Percentiles rank a stretch among this genome's conserved stretches.
Conservation (phyloP, 208 protist genomes). For the Phytomonas francai region DNA sequence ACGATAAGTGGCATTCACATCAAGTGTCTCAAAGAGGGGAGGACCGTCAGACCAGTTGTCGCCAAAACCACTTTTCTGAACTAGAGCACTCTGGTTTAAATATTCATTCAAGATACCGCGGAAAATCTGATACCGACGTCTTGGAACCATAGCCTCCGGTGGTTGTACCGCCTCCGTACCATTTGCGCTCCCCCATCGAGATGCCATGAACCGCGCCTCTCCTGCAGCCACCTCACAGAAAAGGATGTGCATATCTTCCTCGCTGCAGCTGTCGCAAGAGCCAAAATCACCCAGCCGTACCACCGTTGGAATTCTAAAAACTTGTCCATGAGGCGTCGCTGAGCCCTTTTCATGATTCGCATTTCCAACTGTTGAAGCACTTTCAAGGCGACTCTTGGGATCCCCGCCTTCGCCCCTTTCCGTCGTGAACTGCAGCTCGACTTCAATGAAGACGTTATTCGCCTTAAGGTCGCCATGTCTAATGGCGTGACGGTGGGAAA, state of each 20-base stretch:
- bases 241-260: conserved; percentile 41
- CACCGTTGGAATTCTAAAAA: conserved; percentile 21
- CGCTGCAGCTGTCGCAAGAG: conserved; percentile 54
- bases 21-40: neutral
- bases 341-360: conserved; percentile 7
- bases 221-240: conserved; percentile 36
- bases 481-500: conserved; percentile 48
- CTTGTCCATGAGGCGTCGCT: neutral
- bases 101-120: conserved; percentile 19
- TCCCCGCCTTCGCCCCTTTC: conserved; percentile 1
- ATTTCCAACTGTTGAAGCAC: neutral
- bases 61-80: neutral
- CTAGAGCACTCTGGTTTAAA: neutral
- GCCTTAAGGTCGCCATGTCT: conserved; percentile 78
- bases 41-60: neutral
- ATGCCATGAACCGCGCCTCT: conserved; percentile 35
- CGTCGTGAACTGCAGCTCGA: neutral
- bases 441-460: conserved; percentile 64
- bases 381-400: neutral
- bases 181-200: conserved; percentile 41
- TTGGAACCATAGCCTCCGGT: conserved; percentile 53
- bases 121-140: conserved; percentile 41
- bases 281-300: conserved; percentile 76
- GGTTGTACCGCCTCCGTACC: conserved; percentile 82
- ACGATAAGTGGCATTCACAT: neutral